phyloP scores from a whole-genome alignment of 2,329 filamentous ascomycete species.

The Chalara sp. region DNA sequence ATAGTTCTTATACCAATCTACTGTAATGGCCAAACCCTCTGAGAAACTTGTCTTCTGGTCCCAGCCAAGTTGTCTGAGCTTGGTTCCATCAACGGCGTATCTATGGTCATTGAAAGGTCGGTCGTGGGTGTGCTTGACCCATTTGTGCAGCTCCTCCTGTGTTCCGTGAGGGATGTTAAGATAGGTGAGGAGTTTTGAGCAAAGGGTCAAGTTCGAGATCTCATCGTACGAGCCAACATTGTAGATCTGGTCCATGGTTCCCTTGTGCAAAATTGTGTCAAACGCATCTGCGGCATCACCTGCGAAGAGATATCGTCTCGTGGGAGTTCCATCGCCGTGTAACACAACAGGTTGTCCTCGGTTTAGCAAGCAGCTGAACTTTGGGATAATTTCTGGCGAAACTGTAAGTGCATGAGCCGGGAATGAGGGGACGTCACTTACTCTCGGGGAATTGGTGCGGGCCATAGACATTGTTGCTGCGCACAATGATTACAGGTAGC shows the following conservation, averaged over 20 bases:
- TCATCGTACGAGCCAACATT: slow-evolving; percentile 77
- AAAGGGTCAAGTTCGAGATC: slow-evolving; percentile 66
- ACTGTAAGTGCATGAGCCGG: slow-evolving; percentile 7
- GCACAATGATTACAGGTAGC: slow-evolving; percentile 70
- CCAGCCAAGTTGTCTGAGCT: slow-evolving; percentile 63
- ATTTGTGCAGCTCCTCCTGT: slow-evolving; percentile 49
- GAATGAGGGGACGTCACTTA: slow-evolving; percentile 35
- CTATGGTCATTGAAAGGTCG: slow-evolving; percentile 72
- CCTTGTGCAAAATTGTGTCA: slow-evolving; percentile 77
- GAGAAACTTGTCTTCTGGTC: slow-evolving; percentile 58
- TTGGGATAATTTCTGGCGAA: slow-evolving; percentile 68
- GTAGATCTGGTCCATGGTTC: slow-evolving; percentile 68
- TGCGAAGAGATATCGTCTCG: slow-evolving; percentile 70
- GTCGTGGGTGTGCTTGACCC: slow-evolving; percentile 70
- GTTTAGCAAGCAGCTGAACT: slow-evolving; percentile 68
- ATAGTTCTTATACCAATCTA: slow-evolving; percentile 63
- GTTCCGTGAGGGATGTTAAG: slow-evolving; percentile 49
- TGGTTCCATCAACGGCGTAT: slow-evolving; percentile 65
- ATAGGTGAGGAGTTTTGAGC: slow-evolving; percentile 54
- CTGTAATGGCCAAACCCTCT: slow-evolving; percentile 55
- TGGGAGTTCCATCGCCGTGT: slow-evolving; percentile 70
- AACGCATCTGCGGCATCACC: slow-evolving; percentile 76
- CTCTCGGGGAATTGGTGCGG: slow-evolving; percentile 81
- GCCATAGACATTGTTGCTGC: slow-evolving; percentile 81
- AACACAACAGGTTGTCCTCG: slow-evolving; percentile 61